These are phyloP conservation scores for Botrytis deweyae DNA, from an alignment of 2,329 filamentous ascomycete genomes.

Conservation along the genomic window DNA sequence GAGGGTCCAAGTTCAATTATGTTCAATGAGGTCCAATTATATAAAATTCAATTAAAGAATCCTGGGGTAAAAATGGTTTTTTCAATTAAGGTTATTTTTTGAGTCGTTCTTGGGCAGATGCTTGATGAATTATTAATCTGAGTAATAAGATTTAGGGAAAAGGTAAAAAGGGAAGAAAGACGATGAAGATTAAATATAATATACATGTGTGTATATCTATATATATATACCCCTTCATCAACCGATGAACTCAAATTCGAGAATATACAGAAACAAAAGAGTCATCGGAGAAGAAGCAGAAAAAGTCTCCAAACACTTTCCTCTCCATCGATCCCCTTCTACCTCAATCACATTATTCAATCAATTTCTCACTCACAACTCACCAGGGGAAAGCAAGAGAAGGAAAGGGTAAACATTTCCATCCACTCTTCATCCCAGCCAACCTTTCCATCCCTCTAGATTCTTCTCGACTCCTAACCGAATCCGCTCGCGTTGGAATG, in stretches of 20 bases:
- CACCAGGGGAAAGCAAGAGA: not conserved
- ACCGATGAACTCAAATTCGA: not conserved
- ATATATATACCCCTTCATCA: not conserved
- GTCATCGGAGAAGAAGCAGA: not conserved
- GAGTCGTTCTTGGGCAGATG: not conserved
- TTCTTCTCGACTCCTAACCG: not conserved
- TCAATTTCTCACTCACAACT: no score
- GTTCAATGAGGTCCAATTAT: not conserved
- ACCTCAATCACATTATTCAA: no score
- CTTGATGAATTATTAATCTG: not conserved
- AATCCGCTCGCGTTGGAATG: not conserved
- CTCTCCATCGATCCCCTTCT: not conserved
- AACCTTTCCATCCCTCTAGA: not conserved
- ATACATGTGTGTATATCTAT: not conserved
- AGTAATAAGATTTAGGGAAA: not conserved
- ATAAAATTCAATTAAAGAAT: not conserved
- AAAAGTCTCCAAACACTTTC: not conserved
- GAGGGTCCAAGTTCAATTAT: not conserved
- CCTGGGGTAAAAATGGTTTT: not conserved
- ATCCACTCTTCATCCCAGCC: not conserved
- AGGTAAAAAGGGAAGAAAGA: not conserved
- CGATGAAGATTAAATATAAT: not conserved
- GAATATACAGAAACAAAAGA: not conserved
- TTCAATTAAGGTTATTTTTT: conserved; percentile 5
- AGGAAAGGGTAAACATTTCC: not conserved